Evolutionary conservation across 352 stramenopile genomes (phyloP).

Genomic region (Phytopythium sindhum): DNA sequence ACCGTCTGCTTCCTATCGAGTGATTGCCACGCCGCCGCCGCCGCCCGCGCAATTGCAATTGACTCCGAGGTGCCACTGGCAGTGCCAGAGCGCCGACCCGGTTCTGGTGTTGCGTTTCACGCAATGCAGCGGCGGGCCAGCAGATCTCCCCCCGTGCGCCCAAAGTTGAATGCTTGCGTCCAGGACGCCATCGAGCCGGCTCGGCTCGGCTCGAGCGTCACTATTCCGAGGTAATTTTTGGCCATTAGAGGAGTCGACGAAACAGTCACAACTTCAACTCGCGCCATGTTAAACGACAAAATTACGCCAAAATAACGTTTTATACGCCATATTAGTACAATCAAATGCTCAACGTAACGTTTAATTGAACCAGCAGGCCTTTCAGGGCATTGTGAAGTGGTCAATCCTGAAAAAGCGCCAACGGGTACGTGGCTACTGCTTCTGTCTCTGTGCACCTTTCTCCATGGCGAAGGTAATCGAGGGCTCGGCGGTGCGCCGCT

Average conservation of each 20-base stretch:
- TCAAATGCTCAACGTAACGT: neutral
- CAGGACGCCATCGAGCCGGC: too few relatives aligned
- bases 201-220: neutral
- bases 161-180: neutral
- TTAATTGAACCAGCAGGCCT: neutral
- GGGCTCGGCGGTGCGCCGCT: slow-evolving; percentile 35
- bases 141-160: neutral
- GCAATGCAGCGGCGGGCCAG: slow-evolving; percentile 2
- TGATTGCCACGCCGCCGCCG: neutral
- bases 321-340: neutral
- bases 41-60: neutral
- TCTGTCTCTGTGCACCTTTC: neutral
- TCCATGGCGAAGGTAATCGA: slow-evolving; percentile 1
- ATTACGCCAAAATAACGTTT: neutral
- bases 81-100: neutral
- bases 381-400: neutral
- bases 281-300: neutral
- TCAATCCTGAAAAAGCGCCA: neutral
- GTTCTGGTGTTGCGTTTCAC: slow-evolving; percentile 10
- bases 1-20: neutral
- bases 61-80: too few relatives aligned
- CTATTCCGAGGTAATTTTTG: neutral
- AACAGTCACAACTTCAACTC: slow-evolving; percentile 1
- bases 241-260: neutral
- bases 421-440: neutral